Evolutionary conservation across 345 rosid genomes (phyloP), one percentile per base, ranked within the genome.

Genomic region (Cochlearia excelsa): DNA sequence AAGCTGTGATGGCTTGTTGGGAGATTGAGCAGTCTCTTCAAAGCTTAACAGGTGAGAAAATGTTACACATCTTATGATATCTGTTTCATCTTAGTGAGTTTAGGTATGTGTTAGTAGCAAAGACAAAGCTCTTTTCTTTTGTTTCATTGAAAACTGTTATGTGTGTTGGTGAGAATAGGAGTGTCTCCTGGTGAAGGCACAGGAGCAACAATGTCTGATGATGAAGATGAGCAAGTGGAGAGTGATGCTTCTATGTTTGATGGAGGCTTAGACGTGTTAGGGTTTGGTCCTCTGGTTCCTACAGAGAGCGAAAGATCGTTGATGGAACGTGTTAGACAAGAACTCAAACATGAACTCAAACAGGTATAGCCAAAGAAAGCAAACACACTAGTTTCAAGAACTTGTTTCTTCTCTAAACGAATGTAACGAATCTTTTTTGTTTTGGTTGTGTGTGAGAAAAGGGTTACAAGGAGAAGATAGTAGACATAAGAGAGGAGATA

Each of bases 1-100:
- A 93, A 77, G 99, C 99, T 7, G 99, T 90, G 30, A 90, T 93
- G 97, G 97, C 99, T 45, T 93, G 99, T 73, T 93, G 99, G 99
- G 97, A 90, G 75, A 84, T 94, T 46, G 97, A 94, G 79, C 97
- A 94, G 74, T 85, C 95, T 52, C 77, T 94, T 35, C 99, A 94
- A 69, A 85, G 99, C 80, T 79, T 93, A 75, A 90, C 97, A 61
- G 97, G 97, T 87, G 41, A 53, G 23, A 51, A 34, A 37, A 4
- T 6, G 1, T 37, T 6, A 3, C 3, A 4, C 5, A 37, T 37
- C 40, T 37, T 1, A 37, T 37, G 23, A 16, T 16, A 16, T 37
- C 7, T 3, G 40, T 33, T 33, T 33, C 35, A 33, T 33, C 3
- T 33, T 2, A 33, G 40, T 37, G 23, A 16, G 23, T 16, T 16